Base-by-base conservation (phyloP, 2,329 filamentous ascomycete species). In the Talaromyces sp. region DNA sequence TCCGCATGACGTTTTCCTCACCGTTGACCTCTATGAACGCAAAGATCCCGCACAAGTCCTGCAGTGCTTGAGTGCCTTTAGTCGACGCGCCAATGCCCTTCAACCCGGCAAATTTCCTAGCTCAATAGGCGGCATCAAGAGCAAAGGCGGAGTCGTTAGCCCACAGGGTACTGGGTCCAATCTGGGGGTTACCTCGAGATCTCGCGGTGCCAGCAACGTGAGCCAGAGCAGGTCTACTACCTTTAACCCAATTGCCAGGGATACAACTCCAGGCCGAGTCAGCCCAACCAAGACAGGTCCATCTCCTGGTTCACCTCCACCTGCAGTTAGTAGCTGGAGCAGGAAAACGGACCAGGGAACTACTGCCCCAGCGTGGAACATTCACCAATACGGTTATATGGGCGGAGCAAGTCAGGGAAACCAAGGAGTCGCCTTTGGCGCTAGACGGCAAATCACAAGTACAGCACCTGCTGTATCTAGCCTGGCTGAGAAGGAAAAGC, bases 301-400 rank as follows among this genome's bases (percentile, higher is more conserved):
- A 4, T 58, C 63, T 42, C 59, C 57, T 69, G 33, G 54, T 22
- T 79, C 81, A 15, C 77, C 81, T n/a, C 70, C 65, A 54, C 69
- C 72, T 4, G n/a, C 80, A 1, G 85, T 93, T 64, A 96, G 90
- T 72, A 96, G 87, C 76, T 98, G 95, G 95, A 96, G 91, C 75
- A 96, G 87, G 73, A 91, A 85, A 74, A 84, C 85, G 60, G 91
- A 97, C 67, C 90, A 97, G 74, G 85, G 85, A 17, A 84, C 83
- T 52, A 97, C 93, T 1, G 83, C 88, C 28, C 95, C 95, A 0
- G 95, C 95, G 1, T 99, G 95, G 95, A 99, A 98, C 73, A 98
- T 98, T 68, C 90, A 93, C 61, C 95, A 99, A 73, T 99, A 99
- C 72, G 93, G 95, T 8, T 99, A 97, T 76, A 95, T 98, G 89